A percentile compares a stretch with the other conserved stretches of the same genome.
Conservation (phyloP, 148 eudicot genomes). For the Silene conica region DNA sequence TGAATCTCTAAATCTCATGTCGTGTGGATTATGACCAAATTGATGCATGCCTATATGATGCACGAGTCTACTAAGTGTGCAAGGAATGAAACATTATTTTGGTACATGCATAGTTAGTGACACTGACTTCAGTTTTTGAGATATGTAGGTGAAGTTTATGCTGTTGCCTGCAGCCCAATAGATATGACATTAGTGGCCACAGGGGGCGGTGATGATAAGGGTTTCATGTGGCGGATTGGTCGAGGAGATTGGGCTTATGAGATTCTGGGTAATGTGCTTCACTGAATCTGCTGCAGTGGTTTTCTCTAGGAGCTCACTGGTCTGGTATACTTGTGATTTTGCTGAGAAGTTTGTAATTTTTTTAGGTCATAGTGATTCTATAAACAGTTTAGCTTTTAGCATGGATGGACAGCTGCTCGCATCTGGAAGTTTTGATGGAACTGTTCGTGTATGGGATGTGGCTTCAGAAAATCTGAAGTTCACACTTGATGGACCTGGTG, state of each 20-base stretch:
- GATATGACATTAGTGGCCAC: constrained; percentile 85
- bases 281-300: neutral
- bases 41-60: neutral
- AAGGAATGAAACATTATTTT: neutral
- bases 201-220: constrained; percentile 95
- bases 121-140: neutral
- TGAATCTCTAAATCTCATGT: neutral
- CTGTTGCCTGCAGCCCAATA: constrained; percentile 79
- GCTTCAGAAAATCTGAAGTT: constrained; percentile 47
- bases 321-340: constrained; percentile 5
- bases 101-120: constrained; percentile 3
- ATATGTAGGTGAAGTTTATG: constrained; percentile 64
- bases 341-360: constrained; percentile 19
- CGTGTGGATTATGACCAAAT: neutral
- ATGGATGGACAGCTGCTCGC: constrained; percentile 86
- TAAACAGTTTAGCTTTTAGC: constrained; percentile 75
- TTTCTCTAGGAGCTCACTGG: neutral
- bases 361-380: constrained; percentile 80
- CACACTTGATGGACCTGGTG: constrained; percentile 70
- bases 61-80: neutral
- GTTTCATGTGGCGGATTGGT: constrained; percentile 85
- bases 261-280: constrained; percentile 53
- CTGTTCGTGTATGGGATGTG: constrained; percentile 74
- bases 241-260: constrained; percentile 92
- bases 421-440: constrained; percentile 78